Conservation (phyloP, 495 filamentous ascomycete species). For the Tuber microsphaerosporum region DNA sequence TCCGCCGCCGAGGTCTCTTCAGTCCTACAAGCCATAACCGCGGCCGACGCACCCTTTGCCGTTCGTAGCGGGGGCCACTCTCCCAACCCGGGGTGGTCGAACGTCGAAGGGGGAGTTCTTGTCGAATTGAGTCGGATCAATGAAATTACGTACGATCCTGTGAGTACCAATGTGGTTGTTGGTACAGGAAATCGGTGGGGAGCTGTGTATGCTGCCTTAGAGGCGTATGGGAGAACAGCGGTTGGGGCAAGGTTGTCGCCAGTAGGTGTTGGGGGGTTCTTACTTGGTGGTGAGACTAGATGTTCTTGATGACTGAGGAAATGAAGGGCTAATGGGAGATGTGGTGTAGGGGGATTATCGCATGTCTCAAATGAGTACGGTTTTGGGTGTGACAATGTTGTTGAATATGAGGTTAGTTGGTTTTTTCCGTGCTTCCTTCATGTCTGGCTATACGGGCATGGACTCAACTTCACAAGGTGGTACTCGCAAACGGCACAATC, state of each 20-base stretch:
- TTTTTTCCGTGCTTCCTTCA: neutral
- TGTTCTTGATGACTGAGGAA: neutral
- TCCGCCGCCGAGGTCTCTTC: neutral
- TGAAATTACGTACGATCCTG: neutral
- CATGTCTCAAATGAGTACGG: constrained; percentile 13
- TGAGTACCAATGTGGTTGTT: constrained; percentile 43
- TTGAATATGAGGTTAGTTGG: constrained; percentile 10
- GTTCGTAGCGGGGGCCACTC: constrained; percentile 12
- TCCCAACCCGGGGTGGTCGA: constrained; percentile 9
- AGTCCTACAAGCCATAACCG: neutral
- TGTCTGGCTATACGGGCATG: neutral
- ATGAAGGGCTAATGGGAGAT: neutral
- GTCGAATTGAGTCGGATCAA: constrained; percentile 2
- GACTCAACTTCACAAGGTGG: constrained; percentile 43
- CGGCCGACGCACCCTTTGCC: constrained; percentile 5
- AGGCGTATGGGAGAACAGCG: constrained; percentile 46
- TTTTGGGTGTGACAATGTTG: constrained; percentile 15
- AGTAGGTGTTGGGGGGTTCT: constrained; percentile 45
- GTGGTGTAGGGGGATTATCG: constrained; percentile 9
- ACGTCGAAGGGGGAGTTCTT: constrained; percentile 5
- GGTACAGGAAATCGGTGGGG: constrained; percentile 50
- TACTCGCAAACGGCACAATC: constrained; percentile 47
- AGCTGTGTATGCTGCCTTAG: constrained; percentile 47
- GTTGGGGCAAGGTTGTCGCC: constrained; percentile 47
- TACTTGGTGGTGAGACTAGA: constrained; percentile 42